Evolutionary conservation across 768 basidiomycete genomes (phyloP).

Genomic region (Scleroderma citrinum): DNA sequence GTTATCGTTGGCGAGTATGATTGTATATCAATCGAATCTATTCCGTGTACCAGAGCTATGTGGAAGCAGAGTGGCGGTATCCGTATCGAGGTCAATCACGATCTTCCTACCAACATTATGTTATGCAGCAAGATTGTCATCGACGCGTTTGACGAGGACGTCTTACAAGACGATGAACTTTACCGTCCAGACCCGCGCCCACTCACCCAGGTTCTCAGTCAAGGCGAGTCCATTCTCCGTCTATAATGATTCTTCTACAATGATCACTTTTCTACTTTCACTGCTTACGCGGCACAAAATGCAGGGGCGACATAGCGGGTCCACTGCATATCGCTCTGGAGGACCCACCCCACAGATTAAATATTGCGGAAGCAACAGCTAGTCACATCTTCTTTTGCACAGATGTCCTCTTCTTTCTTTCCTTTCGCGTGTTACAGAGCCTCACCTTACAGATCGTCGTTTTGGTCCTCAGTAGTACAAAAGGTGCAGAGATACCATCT

Average conservation of each 20-base stretch:
- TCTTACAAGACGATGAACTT: constrained; percentile 76
- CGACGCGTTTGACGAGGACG: constrained; percentile 90
- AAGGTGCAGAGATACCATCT: constrained; percentile 75
- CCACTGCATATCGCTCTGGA: constrained; percentile 70
- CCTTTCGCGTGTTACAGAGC: constrained; percentile 40
- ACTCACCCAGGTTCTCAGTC: constrained; percentile 64
- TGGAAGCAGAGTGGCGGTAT: too few species aligned
- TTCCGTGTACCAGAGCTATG: too few species aligned
- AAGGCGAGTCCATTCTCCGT: too few species aligned
- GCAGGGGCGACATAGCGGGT: constrained; percentile 70
- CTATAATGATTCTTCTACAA: neutral
- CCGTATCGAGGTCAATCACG: too few species aligned
- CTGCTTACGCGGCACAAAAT: neutral
- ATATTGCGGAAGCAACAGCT: constrained; percentile 89
- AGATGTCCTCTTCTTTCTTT: neutral
- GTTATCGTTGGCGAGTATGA: neutral
- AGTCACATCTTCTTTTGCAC: constrained; percentile 7
- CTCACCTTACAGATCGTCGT: constrained; percentile 75
- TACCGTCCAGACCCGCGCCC: constrained; percentile 82
- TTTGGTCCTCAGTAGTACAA: constrained; percentile 90
- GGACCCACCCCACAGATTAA: constrained; percentile 82
- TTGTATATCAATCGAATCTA: too few species aligned
- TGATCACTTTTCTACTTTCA: too few species aligned
- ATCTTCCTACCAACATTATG: too few species aligned
- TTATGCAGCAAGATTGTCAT: constrained; percentile 93